Evolutionary conservation across 176 grass and related monocot species (phyloP).

Genomic region (Melocanna baccifera): DNA sequence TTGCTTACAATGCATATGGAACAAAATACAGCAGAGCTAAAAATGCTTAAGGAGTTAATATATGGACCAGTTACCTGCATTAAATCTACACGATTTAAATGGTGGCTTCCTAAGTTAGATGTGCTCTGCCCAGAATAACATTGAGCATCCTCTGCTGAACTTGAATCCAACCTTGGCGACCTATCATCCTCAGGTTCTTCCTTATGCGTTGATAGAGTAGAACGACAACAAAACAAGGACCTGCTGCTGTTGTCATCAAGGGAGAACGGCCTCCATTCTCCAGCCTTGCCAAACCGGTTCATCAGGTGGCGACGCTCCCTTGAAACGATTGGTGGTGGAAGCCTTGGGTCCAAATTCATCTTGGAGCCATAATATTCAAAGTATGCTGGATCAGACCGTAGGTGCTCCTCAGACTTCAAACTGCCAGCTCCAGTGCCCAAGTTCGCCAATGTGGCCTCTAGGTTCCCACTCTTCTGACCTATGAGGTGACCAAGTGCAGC

Average conservation of each 20-base stretch:
- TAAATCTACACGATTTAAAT: conserved; percentile 41
- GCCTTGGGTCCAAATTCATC: conserved; percentile 81
- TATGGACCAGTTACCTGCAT: conserved; percentile 44
- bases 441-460: conserved; percentile 44
- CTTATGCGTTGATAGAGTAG: conserved; percentile 66
- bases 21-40: not conserved
- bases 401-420: conserved; percentile 46
- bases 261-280: conserved; percentile 32
- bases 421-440: conserved; percentile 33
- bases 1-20: not conserved
- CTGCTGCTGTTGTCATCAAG: conserved; percentile 37
- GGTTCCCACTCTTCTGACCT: conserved; percentile 36
- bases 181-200: conserved; percentile 86
- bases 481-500: conserved; percentile 52
- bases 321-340: conserved; percentile 64
- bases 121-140: conserved; percentile 27
- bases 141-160: conserved; percentile 32
- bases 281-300: conserved; percentile 44
- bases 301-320: conserved; percentile 55
- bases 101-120: conserved; percentile 32
- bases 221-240: conserved; percentile 42
- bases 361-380: conserved; percentile 67
- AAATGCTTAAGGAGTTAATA: not conserved
- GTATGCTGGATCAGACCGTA: conserved; percentile 57
- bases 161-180: conserved; percentile 54